Base-by-base conservation (phyloP, 768 basidiomycete genomes). In the Rhodotorula kratochvilovae region DNA sequence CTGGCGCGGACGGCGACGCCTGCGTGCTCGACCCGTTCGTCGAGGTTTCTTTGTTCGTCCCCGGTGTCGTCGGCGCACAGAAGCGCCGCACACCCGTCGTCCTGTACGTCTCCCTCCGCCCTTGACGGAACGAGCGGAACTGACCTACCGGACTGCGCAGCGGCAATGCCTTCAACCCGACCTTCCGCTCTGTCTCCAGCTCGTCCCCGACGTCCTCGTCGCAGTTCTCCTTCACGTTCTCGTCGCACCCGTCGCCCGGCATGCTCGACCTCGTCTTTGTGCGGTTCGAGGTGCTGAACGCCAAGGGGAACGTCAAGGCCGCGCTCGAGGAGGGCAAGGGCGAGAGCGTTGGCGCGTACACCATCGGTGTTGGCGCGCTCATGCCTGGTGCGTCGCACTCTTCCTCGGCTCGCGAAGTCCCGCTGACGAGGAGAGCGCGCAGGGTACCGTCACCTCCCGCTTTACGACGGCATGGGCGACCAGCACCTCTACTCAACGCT, bases 401-500 rank as follows among this genome's bases (percentile, higher is more conserved):
- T 79, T 81, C 81, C 51, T 77, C 79, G n/a, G 57, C 29, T 27
- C 55, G 36, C 81, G 78, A 12, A 55, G 61, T 72, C 63, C 16
- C 42, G 29, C 16, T 53, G 65, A 61, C 35, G 39, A 35, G 27
- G 17, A 21, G 15, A 39, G 48, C 61, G 35, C 56, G 36, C 74
- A 91, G 94, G 95, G 3, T 97, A 89, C 79, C 87, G 91, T 15
- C 90, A 98, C 80, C 80, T 98, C 11, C 92, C 95, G 0, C 82
- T 98, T 46, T 90, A 92, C 77, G 95, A 98, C 80, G 81, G 85
- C 4, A 89, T 93, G 78, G 86, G 91, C 55, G 89, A 89, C 50
- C 92, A 93, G 77, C 90, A 89, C 77, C 83, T 97, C 61, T 97
- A 94, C 81, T 91, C 93, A 33, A 93, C 93, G n/a, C 83, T 98